A percentile compares a stretch with the other conserved stretches of the same genome.
Evolutionary conservation across 2,329 filamentous ascomycete genomes (phyloP).

Genomic region (Chaetomiaceae sp.): DNA sequence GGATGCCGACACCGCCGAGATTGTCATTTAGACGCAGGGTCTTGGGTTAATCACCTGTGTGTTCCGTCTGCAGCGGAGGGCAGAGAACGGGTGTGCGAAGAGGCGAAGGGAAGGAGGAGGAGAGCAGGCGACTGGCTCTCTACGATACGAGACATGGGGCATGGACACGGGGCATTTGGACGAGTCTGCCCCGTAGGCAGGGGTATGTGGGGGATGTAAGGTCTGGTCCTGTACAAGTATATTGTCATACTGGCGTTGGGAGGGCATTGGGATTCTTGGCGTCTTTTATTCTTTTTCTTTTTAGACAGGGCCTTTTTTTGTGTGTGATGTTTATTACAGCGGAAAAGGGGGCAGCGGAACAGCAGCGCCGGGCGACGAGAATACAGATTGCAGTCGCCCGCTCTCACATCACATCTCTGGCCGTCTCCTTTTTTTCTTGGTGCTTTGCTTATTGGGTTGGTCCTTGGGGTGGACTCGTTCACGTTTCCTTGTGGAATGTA

Average conservation of each 20-base stretch:
- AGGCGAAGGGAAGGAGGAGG: not conserved
- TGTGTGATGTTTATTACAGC: not conserved
- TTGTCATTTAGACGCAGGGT: conserved; percentile 20
- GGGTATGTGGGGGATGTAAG: conserved; percentile 3
- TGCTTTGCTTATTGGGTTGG: too few relatives aligned
- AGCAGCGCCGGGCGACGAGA: not conserved
- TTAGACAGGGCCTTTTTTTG: not conserved
- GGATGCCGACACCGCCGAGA: conserved; percentile 19
- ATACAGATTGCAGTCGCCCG: conserved; percentile 11
- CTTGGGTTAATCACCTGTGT: too few relatives aligned
- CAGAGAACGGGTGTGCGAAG: not conserved
- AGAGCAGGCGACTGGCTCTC: not conserved
- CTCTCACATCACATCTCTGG: not conserved
- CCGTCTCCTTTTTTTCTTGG: not conserved
- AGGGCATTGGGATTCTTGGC: conserved; percentile 2
- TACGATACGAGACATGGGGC: not conserved
- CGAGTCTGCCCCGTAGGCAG: conserved; percentile 4
- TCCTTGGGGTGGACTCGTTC: too few relatives aligned
- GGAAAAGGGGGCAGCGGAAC: not conserved
- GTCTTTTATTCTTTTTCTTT: not conserved
- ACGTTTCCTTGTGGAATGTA: too few relatives aligned
- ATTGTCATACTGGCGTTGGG: conserved; percentile 8
- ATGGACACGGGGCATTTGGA: conserved; percentile 5
- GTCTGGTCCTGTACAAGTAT: conserved; percentile 19
- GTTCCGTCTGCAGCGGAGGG: too few relatives aligned